These are phyloP conservation scores for Trypanosoma avium DNA, from an alignment of 208 protist species.

Conservation along the genomic window DNA sequence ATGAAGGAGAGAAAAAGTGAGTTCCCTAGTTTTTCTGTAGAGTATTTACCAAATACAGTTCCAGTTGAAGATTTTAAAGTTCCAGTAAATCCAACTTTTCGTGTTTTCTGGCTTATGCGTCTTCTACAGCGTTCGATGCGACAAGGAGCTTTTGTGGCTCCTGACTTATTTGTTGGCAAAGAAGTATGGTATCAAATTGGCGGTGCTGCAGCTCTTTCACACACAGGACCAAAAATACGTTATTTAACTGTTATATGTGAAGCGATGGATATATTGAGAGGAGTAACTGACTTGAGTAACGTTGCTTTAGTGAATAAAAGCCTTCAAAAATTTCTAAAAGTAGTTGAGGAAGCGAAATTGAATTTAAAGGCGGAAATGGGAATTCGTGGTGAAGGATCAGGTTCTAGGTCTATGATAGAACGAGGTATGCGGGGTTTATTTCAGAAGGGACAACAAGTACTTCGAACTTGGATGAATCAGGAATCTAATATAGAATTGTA, in stretches of 20 bases:
- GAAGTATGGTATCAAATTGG: conserved; percentile 81
- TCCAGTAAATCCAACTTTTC: conserved; percentile 37
- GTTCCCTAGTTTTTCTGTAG: conserved; percentile 63
- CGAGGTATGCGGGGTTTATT: conserved; percentile 48
- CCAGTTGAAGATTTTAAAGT: conserved; percentile 69
- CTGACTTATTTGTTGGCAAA: conserved; percentile 68
- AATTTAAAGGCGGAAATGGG: conserved; percentile 56
- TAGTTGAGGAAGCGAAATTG: conserved; percentile 40
- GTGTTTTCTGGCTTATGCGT: conserved; percentile 83
- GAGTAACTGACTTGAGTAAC: conserved; percentile 55
- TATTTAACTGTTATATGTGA: conserved; percentile 66
- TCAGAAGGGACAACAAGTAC: conserved; percentile 52
- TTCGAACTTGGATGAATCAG: conserved; percentile 49
- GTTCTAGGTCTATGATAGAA: conserved; percentile 36
- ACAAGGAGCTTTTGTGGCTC: conserved; percentile 72
- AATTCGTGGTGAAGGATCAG: conserved; percentile 32
- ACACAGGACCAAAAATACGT: conserved; percentile 57
- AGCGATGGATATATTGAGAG: conserved; percentile 58
- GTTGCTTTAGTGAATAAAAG: conserved; percentile 35
- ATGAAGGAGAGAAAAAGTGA: conserved; percentile 37
- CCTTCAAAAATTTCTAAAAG: conserved; percentile 48
- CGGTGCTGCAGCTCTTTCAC: conserved; percentile 37
- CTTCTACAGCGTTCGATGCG: conserved; percentile 69
- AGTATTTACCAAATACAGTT: conserved; percentile 52
- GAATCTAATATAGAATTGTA: conserved; percentile 56